These are phyloP conservation scores for Phytophthora cactorum DNA, from an alignment of 352 stramenopile species.

Conservation along the genomic window DNA sequence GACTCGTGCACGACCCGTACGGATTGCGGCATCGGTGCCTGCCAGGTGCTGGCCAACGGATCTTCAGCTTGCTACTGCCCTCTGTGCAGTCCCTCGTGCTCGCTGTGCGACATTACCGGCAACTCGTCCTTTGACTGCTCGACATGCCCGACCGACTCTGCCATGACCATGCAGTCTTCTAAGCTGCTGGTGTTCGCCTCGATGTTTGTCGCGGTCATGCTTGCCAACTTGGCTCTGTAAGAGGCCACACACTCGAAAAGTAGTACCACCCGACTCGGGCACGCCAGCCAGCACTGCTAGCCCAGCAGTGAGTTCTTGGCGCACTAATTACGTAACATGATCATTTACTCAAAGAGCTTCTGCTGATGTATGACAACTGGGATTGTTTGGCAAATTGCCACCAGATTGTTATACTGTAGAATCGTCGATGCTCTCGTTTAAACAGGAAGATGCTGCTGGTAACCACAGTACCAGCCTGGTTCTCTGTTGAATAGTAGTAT, in stretches of 20 bases:
- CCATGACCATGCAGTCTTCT: conserved; percentile 35
- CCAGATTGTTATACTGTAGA: too few species aligned
- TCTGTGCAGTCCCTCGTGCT: conserved; percentile 43
- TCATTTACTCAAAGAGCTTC: conserved; percentile 8
- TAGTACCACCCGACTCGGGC: conserved; percentile 22
- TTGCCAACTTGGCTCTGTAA: conserved; percentile 51
- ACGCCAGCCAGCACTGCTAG: not conserved
- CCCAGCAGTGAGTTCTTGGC: conserved; percentile 3
- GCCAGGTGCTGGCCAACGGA: conserved; percentile 52
- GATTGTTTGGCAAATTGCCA: too few species aligned
- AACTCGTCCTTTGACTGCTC: conserved; percentile 49
- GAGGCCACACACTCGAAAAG: conserved; percentile 27
- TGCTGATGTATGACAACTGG: not conserved
- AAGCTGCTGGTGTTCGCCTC: conserved; percentile 49
- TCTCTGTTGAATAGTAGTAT: too few species aligned
- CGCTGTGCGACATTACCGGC: conserved; percentile 42
- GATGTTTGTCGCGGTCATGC: conserved; percentile 37
- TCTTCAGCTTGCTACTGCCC: conserved; percentile 56
- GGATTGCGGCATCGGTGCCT: conserved; percentile 49
- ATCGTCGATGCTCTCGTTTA: too few species aligned
- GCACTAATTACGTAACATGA: conserved; percentile 39
- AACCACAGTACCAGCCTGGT: too few species aligned
- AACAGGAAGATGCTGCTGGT: too few species aligned
- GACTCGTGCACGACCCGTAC: conserved; percentile 52
- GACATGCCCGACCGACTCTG: conserved; percentile 36